A percentile compares a stretch with the other conserved stretches of the same genome.
Evolutionary conservation across 140 eudicot genomes (phyloP).

Genomic region (Senecio squalidus): DNA sequence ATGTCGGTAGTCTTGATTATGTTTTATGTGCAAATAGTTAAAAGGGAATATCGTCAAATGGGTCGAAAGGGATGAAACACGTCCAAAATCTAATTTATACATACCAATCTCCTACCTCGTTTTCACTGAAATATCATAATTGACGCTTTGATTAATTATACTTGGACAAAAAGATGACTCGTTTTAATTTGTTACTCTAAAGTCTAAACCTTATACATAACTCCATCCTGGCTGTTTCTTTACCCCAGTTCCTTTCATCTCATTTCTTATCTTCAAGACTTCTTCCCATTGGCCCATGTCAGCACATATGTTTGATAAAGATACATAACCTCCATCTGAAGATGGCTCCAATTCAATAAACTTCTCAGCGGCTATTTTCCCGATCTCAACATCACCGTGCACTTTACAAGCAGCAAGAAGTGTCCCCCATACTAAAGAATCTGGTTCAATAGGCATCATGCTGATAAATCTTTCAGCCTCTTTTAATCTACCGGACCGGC

Average conservation of each 20-base stretch:
- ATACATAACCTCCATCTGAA: conserved; percentile 53
- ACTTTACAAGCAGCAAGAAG: conserved; percentile 76
- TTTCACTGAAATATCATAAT: no score
- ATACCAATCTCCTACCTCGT: no score
- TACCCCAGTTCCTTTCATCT: conserved; percentile 53
- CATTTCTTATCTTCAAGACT: conserved; percentile 48
- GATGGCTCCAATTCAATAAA: conserved; percentile 55
- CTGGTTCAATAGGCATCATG: conserved; percentile 58
- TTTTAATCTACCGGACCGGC: conserved; percentile 56
- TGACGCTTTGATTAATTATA: no score
- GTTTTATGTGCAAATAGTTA: background rate
- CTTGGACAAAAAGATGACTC: no score
- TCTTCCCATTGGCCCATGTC: conserved; percentile 75
- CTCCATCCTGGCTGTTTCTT: conserved; percentile 87
- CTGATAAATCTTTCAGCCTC: conserved; percentile 61
- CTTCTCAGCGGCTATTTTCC: conserved; percentile 65
- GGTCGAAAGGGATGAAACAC: background rate
- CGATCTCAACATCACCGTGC: conserved; percentile 67
- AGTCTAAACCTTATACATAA: conserved; percentile 21
- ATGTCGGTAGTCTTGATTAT: background rate
- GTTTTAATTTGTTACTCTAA: background rate
- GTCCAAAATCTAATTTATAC: no score
- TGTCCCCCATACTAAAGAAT: conserved; percentile 68
- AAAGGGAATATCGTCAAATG: background rate
- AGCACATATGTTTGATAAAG: conserved; percentile 75